Percentiles rank a stretch among this genome's conserved stretches.
Conservation (phyloP, 495 filamentous ascomycete genomes). For the Lophiostoma macrostomum region DNA sequence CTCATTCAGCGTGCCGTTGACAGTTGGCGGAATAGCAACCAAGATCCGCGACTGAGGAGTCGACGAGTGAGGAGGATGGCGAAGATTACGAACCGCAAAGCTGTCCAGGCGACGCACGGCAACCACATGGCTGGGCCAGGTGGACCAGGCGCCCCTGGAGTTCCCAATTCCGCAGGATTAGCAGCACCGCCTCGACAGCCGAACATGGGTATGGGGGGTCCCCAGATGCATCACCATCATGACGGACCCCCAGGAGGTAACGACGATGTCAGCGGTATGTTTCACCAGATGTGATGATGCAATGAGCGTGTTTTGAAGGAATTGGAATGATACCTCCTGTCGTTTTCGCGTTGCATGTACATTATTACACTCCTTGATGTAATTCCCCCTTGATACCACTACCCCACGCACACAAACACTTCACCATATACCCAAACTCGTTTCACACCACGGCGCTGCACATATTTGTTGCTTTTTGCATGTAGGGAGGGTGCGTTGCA, state of each 20-base stretch:
- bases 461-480: slow-evolving; percentile 24
- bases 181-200: slow-evolving; percentile 35
- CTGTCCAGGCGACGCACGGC: slow-evolving; percentile 46
- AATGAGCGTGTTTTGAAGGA: slow-evolving; percentile 28
- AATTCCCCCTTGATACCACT: slow-evolving; percentile 51
- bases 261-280: slow-evolving; percentile 95
- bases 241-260: slow-evolving; percentile 62
- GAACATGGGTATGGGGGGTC: slow-evolving; percentile 59
- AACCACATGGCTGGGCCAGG: slow-evolving; percentile 52
- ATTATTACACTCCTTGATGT: slow-evolving; percentile 54
- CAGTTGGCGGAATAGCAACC: slow-evolving; percentile 98
- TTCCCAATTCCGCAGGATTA: slow-evolving; percentile 36
- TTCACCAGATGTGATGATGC: slow-evolving; percentile 50
- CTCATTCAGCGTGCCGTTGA: slow-evolving; percentile 96
- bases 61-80: slow-evolving; percentile 89
- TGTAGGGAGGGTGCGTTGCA: slow-evolving; percentile 24
- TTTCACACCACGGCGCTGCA: slow-evolving; percentile 30
- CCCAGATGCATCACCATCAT: slow-evolving; percentile 76
- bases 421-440: slow-evolving; percentile 15
- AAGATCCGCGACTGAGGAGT: slow-evolving; percentile 86
- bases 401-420: slow-evolving; percentile 23
- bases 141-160: slow-evolving; percentile 48
- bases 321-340: slow-evolving; percentile 35
- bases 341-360: slow-evolving; percentile 37
- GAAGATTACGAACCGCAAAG: slow-evolving; percentile 85